Evolutionary conservation across 2,329 filamentous ascomycete genomes (phyloP), one percentile per base, ranked within the genome.

Genomic region (Pseudogymnoascus sp.): DNA sequence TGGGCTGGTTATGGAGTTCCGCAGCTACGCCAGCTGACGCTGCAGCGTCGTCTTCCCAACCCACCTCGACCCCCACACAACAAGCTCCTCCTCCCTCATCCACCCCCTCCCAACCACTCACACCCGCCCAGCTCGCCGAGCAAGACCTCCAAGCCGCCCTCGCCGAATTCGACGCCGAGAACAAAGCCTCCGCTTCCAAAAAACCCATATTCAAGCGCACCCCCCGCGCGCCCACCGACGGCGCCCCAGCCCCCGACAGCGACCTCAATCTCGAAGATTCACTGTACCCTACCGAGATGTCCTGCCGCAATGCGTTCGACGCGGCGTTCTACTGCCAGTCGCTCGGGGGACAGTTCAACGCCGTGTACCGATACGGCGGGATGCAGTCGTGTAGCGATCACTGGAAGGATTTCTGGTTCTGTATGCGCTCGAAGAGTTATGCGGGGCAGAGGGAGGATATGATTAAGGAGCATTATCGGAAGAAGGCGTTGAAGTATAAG

Each of bases 351-450:
- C 92, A 97, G 74, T 96, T 92, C 80, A 92, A 89, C 70, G 86
- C 91, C 70, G 83, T 97, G 37, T 99, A 97, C 80, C 88, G 94
- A 39, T 87, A 91, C 72, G 94, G 94, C 65, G 78, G 80, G 42
- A 78, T 96, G 70, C 84, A 87, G 48, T 81, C 83, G 3, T 99
- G 94, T 80, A 84, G 80, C 65, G 88, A 95, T 67, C 87, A 92
- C 65, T 97, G 93, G 92, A 83, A 87, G 64, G 90, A 96, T 74
- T 97, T 96, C 76, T 96, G 92, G 89, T 93, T 97, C 77, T 99
- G 94, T 80, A 97, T 97, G 92, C 87, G 90, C 66, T 87, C 86
- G 37, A 86, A 88, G 69, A 81, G 82, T 1, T 85, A 85, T 70
- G 74, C 80, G 0, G 76, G 80, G 45, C 77, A 85, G 67, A 84